Base-by-base conservation (phyloP, 139 green algal genomes). In the Volvox reticuliferus region DNA sequence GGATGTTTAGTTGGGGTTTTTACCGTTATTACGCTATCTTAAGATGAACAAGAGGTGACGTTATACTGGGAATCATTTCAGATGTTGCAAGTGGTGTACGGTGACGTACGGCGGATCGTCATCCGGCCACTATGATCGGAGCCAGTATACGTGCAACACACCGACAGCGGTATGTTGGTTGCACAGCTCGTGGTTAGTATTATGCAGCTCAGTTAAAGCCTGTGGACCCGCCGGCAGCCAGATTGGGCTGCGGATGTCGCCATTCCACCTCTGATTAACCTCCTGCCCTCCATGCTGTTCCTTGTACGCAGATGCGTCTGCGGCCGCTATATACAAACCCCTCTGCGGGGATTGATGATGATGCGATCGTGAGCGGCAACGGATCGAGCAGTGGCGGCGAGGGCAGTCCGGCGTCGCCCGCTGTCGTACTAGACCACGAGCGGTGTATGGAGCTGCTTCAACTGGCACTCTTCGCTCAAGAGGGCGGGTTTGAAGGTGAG, bases 281-380 rank as follows among this genome's bases (percentile, higher is more conserved):
- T 55, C 9, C 44, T 14, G 9, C 44, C 44, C 76, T 20, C 76
- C n/a, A n/a, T n/a, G n/a, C n/a, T n/a, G n/a, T n/a, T n/a, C n/a
- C 76, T 82, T 67, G 0, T 20, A 0, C 68, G 21, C 79, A 92
- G 81, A 92, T 96, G 65, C 82, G 83, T 63, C 91, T 94, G 86
- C 77, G 85, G 21, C 92, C 92, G 33, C 80, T 94, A 5, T 94
- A 94, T 90, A 94, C 89, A 24, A 75, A 94, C 71, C 87, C 92
- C 12, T 33, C 22, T 68, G 87, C 87, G 37, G 26, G 17, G 0
- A 26, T 86, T 35, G 76, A 91, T 37, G 81, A 91, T 20, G 65
- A 55, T 2, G 75, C 79, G 21, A 88, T 92, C 12, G 87, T 81
- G 28, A 87, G 61, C 36, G 5, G 20, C 19, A 65, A 30, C 36